These are phyloP conservation scores for Spergularia bocconei DNA, from an alignment of 148 eudicot genomes.

Conservation along the genomic window DNA sequence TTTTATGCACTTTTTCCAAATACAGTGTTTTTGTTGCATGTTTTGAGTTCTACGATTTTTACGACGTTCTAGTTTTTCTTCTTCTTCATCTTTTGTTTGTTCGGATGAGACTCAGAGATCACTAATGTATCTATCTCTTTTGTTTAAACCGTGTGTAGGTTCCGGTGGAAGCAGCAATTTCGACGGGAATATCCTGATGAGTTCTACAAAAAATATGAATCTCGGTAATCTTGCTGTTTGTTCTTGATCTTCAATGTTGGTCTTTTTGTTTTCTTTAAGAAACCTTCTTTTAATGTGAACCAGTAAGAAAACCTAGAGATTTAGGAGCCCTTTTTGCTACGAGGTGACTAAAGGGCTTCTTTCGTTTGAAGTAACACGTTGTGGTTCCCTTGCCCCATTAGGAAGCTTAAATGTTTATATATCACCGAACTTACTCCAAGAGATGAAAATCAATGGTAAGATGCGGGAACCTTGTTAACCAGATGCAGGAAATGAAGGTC, in stretches of 20 bases:
- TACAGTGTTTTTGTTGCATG: background rate
- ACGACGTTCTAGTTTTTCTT: background rate
- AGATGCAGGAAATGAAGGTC: background rate
- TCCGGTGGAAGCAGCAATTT: conserved; percentile 85
- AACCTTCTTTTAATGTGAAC: too few species aligned
- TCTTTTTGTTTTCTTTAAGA: background rate
- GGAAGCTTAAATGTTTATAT: too few species aligned
- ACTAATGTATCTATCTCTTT: background rate
- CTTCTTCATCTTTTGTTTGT: background rate
- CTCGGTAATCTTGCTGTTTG: conserved; percentile 43
- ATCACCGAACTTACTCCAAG: too few species aligned
- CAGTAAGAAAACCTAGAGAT: too few species aligned
- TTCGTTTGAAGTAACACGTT: too few species aligned
- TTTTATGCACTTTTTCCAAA: background rate
- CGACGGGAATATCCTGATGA: conserved; percentile 70
- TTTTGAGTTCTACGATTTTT: too few species aligned
- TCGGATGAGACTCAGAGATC: background rate
- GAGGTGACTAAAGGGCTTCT: too few species aligned
- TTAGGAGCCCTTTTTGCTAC: too few species aligned
- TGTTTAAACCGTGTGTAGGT: conserved; percentile 40
- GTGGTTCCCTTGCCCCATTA: too few species aligned
- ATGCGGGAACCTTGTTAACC: too few species aligned
- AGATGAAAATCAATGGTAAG: too few species aligned
- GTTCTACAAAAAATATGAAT: conserved; percentile 70
- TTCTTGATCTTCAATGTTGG: background rate